Evolutionary conservation across 495 filamentous ascomycete genomes (phyloP).

Genomic region (Tuber indicum): DNA sequence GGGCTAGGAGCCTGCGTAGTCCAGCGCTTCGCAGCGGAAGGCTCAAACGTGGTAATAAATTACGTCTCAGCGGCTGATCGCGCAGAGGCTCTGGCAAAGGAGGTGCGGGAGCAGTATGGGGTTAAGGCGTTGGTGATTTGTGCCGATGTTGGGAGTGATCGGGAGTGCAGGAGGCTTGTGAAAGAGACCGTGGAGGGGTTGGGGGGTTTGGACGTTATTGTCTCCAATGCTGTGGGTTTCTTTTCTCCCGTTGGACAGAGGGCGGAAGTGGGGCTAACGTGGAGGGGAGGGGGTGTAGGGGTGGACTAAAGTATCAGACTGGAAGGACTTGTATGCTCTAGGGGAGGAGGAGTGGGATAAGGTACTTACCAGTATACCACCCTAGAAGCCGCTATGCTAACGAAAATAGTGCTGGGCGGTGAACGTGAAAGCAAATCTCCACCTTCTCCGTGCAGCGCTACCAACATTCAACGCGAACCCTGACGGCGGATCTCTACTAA

Average conservation of each 20-base stretch:
- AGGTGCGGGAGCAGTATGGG: conserved; percentile 49
- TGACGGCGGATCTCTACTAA: conserved; percentile 62
- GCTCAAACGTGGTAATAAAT: conserved; percentile 65
- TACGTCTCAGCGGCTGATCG: conserved; percentile 52
- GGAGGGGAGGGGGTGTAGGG: conserved; percentile 47
- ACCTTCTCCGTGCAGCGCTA: conserved; percentile 57
- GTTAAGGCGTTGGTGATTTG: conserved; percentile 47
- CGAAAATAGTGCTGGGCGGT: conserved; percentile 55
- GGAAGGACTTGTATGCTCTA: conserved; percentile 58
- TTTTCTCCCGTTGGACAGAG: no score
- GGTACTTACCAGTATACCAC: conserved; percentile 41
- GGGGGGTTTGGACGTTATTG: conserved; percentile 63
- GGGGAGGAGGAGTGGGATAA: conserved; percentile 65
- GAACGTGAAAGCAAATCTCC: conserved; percentile 62
- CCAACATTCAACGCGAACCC: conserved; percentile 62
- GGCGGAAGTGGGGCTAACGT: background rate
- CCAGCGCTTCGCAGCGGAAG: conserved; percentile 60
- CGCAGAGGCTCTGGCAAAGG: conserved; percentile 53
- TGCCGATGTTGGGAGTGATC: conserved; percentile 55
- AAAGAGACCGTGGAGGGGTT: conserved; percentile 53
- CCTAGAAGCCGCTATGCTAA: background rate
- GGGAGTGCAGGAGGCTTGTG: conserved; percentile 53
- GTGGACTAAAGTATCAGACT: conserved; percentile 60
- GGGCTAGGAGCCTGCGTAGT: conserved; percentile 60
- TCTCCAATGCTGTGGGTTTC: conserved; percentile 62